phyloP scores from a whole-genome alignment of 805 yeast species.

The Pichia manshurica region DNA sequence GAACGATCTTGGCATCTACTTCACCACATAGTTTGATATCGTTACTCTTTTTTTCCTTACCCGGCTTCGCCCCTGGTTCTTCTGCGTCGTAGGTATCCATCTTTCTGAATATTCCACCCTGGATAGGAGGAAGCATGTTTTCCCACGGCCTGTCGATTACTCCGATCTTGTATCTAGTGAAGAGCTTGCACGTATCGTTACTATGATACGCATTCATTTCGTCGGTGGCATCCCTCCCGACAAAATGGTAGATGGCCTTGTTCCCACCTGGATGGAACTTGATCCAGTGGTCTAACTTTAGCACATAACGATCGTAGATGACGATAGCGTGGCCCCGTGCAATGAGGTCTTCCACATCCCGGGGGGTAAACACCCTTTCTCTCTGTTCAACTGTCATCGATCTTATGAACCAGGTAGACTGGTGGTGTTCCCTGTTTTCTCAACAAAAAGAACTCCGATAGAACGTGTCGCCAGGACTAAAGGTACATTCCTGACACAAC shows the following conservation, averaged over 20 bases:
- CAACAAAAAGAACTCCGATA: too few species aligned
- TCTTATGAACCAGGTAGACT: too few species aligned
- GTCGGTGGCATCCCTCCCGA: slow-evolving; percentile 87
- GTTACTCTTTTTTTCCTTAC: neutral
- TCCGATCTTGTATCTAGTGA: slow-evolving; percentile 62
- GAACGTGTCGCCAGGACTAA: too few species aligned
- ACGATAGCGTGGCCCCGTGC: slow-evolving; percentile 66
- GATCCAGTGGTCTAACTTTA: slow-evolving; percentile 68
- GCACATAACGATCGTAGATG: slow-evolving; percentile 53
- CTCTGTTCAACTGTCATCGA: neutral
- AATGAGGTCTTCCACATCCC: slow-evolving; percentile 53
- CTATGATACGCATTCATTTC: slow-evolving; percentile 84
- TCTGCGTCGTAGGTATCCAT: neutral
- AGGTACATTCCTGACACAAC: too few species aligned
- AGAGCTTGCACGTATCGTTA: slow-evolving; percentile 46
- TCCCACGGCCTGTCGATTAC: slow-evolving; percentile 59
- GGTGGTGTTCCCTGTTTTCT: too few species aligned
- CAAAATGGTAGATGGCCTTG: slow-evolving; percentile 74
- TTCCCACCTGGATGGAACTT: slow-evolving; percentile 84
- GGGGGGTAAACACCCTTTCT: slow-evolving; percentile 29
- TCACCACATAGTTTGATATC: slow-evolving; percentile 33
- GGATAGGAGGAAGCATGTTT: slow-evolving; percentile 81
- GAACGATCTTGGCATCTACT: slow-evolving; percentile 38
- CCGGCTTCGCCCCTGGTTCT: neutral
- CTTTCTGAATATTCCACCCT: slow-evolving; percentile 55